Base-by-base conservation (phyloP, 1,284 basidiomycete species). In the Stygiomarasmius scandens region DNA sequence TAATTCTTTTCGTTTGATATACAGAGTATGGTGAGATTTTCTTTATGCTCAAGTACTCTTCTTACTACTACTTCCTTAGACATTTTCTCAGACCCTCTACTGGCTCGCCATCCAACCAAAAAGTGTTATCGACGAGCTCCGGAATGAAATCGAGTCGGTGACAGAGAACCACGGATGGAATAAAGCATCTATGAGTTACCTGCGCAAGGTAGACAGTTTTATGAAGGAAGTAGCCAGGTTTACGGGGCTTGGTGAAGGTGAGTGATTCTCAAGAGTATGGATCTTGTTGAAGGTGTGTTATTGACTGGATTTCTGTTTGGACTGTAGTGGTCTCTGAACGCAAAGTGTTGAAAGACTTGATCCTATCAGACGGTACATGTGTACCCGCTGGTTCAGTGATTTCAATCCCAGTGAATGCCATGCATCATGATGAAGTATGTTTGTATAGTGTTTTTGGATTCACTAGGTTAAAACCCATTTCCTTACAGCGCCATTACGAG, bases 121-220 rank as follows among this genome's bases (percentile, higher is more conserved):
- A 48, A 73, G 5, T 16, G 38, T 71, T 49, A 61, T 69, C 24
- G 57, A 61, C 12, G 69, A 70, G 9, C 62, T 79, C 24, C 71
- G 77, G 1, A 69, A 74, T 49, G 77, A 79, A 57, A 64, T 75
- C 8, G 67, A 73, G 45, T 20, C 57, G 0, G 55, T 70, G 19
- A 58, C 73, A 3, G 54, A 55, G 10, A 60, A 68, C 38, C 61
- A 71, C 2, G 75, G 76, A 0, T 77, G 76, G 75, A 73, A 70
- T 4, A 76, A 75, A 58, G 60, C 50, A 1, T 69, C 71, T 1
- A 59, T 78, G 55, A 59, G 59, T 23, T 71, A 70, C 44, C 71
- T 78, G 73, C 61, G 59, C 49, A 71, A 73, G 53, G 49, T 76
- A 4, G 77, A 79, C 58, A 78, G 76, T 58, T 75, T 77, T 61